These are phyloP conservation scores for Phycomyces nitens DNA, from an alignment of 192 early-diverging fungal genomes.

Conservation along the genomic window DNA sequence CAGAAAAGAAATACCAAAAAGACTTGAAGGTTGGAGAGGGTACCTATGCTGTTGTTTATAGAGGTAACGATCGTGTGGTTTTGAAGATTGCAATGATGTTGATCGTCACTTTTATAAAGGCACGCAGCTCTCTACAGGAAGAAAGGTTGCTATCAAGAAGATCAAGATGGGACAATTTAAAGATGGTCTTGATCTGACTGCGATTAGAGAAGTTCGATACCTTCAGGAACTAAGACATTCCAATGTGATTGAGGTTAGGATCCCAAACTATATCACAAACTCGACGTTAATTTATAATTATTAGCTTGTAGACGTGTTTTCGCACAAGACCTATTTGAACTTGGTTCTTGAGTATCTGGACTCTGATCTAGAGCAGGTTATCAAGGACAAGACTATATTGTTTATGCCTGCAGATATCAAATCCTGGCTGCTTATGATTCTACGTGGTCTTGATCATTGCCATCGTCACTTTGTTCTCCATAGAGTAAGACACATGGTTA, in stretches of 20 bases:
- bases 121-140: slow-evolving; percentile 51
- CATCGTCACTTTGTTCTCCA: slow-evolving; percentile 90
- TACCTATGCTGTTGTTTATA: slow-evolving; percentile 92
- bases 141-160: slow-evolving; percentile 93
- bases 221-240: slow-evolving; percentile 91
- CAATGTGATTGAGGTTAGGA: slow-evolving; percentile 79
- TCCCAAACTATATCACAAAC: neutral
- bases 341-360: slow-evolving; percentile 94
- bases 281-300: neutral
- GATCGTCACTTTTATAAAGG: slow-evolving; percentile 33
- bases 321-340: slow-evolving; percentile 87
- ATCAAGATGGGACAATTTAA: slow-evolving; percentile 91
- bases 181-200: slow-evolving; percentile 93
- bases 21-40: slow-evolving; percentile 93
- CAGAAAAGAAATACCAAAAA: slow-evolving; percentile 75
- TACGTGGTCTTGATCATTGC: slow-evolving; percentile 89
- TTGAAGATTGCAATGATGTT: slow-evolving; percentile 5
- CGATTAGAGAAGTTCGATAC: slow-evolving; percentile 91
- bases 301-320: slow-evolving; percentile 89
- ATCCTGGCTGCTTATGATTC: slow-evolving; percentile 96
- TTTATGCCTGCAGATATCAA: slow-evolving; percentile 94
- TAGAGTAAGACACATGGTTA: slow-evolving; percentile 44
- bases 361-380: slow-evolving; percentile 93
- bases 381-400: slow-evolving; percentile 86
- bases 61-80: slow-evolving; percentile 46